phyloP scores from a whole-genome alignment of 2,329 filamentous ascomycete species.

The Aspergillus aculeatus region DNA sequence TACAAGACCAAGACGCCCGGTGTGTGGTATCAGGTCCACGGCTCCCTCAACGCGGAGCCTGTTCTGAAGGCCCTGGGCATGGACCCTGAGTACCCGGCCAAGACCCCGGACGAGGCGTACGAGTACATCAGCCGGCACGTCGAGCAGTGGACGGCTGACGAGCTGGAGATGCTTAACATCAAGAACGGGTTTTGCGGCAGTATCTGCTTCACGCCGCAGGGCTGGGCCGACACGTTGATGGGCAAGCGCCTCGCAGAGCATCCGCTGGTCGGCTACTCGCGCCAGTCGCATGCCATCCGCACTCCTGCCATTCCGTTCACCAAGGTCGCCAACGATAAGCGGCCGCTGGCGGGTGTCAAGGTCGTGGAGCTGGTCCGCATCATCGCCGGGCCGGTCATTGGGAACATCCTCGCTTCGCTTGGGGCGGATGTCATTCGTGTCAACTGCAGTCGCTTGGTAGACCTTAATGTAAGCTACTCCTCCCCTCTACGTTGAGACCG shows the following conservation, averaged over 20 bases:
- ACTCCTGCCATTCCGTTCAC: background rate
- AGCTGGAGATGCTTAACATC: constrained; percentile 1
- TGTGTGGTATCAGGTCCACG: background rate
- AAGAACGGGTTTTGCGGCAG: constrained; percentile 1
- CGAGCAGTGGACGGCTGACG: background rate
- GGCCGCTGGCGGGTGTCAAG: background rate
- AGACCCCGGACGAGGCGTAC: background rate
- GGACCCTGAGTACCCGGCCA: background rate
- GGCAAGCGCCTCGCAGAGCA: background rate
- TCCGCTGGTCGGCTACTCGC: background rate
- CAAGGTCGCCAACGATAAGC: background rate
- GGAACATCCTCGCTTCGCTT: background rate
- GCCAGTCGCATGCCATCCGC: background rate
- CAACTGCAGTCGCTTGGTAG: background rate
- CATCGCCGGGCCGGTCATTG: background rate
- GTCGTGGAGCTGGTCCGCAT: background rate
- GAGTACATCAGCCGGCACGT: background rate
- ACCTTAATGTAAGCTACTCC: background rate
- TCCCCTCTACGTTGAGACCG: background rate
- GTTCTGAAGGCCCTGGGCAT: background rate
- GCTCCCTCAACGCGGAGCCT: background rate
- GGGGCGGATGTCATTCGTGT: constrained; percentile 1
- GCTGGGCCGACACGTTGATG: background rate
- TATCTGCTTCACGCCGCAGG: background rate
- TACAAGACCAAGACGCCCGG: background rate